Conservation (phyloP, 2,329 filamentous ascomycete species). For the Annulohypoxylon truncatum region DNA sequence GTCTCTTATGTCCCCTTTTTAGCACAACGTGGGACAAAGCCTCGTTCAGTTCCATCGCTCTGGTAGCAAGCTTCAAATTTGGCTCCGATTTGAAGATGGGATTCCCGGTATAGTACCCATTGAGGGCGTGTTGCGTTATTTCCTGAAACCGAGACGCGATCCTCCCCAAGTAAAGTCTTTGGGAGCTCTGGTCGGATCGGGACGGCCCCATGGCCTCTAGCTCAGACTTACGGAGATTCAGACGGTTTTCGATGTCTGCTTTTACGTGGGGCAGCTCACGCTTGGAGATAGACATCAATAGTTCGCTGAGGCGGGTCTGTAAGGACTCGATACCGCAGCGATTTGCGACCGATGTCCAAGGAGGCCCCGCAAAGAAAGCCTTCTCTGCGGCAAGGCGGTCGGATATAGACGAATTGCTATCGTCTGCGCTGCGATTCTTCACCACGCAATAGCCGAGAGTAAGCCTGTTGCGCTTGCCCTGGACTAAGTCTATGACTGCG, state of each 20-base stretch:
- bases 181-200: neutral
- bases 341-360: constrained; percentile 10
- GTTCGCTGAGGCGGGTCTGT: neutral
- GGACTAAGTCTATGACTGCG: constrained; percentile 54
- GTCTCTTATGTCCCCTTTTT: neutral
- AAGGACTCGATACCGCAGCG: constrained; percentile 8
- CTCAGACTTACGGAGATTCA: neutral
- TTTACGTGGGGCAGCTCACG: constrained; percentile 1
- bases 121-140: neutral
- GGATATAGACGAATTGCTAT: neutral
- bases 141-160: neutral
- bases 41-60: neutral
- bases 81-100: neutral
- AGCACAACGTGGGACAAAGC: neutral
- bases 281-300: neutral
- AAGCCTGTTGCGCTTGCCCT: constrained; percentile 22
- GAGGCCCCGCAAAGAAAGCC: constrained; percentile 6
- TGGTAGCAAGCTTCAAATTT: neutral
- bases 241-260: neutral
- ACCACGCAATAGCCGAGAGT: constrained; percentile 2
- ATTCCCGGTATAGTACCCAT: neutral
- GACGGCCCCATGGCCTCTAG: neutral
- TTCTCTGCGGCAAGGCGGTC: constrained; percentile 2
- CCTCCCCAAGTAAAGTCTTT: constrained; percentile 5
- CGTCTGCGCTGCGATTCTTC: constrained; percentile 6